These are phyloP conservation scores for Triangularia setosa DNA, from an alignment of 2,329 filamentous ascomycete genomes.

Conservation along the genomic window DNA sequence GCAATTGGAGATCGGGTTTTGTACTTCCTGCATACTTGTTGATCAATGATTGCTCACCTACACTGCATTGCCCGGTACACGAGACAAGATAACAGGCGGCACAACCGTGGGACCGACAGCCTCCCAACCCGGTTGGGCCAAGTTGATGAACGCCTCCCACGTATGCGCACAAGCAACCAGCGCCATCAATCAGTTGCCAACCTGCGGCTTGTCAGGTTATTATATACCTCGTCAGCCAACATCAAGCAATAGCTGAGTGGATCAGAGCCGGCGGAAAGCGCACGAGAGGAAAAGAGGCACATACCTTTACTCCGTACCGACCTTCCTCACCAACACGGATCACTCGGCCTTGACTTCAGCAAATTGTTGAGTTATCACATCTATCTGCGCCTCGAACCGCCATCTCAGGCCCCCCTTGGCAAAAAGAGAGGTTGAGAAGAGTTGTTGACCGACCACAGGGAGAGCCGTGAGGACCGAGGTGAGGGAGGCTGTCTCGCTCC, in stretches of 20 bases:
- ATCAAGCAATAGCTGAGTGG: neutral
- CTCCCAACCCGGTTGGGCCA: neutral
- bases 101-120: neutral
- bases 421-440: conserved; percentile 9
- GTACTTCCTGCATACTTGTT: conserved; percentile 2
- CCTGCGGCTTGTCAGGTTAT: conserved; percentile 2
- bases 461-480: neutral
- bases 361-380: neutral
- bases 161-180: neutral
- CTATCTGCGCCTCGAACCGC: neutral
- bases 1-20: conserved; percentile 6
- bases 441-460: neutral
- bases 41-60: neutral
- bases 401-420: conserved; percentile 13
- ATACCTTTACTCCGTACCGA: neutral
- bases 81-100: neutral
- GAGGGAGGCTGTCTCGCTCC: neutral
- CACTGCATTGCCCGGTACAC: neutral
- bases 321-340: neutral
- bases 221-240: neutral
- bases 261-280: neutral
- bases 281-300: neutral
- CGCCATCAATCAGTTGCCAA: neutral
- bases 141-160: neutral
- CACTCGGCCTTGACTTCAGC: neutral